Base-by-base conservation (phyloP, 148 eudicot genomes). In the Talinum fruticosum region DNA sequence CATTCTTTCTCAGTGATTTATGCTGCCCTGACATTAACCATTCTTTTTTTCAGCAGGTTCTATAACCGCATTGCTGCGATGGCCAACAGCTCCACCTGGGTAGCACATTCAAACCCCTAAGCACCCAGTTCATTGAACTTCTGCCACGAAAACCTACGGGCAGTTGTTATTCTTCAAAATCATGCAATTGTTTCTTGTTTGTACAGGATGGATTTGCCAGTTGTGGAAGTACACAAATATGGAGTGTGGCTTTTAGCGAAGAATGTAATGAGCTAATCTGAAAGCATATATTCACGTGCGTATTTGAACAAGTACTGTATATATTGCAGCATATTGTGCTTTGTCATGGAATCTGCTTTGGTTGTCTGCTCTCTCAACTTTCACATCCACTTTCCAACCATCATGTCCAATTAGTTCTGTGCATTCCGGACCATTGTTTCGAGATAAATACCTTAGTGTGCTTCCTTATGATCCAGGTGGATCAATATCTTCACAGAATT, bases 31-130 rank as follows among this genome's bases (percentile, higher is more conserved):
- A 29, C 54, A 41, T 37, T 51, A 69, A 49, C 44, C 80, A 28
- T 49, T 74, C n/a, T n/a, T n/a, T 12, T 53, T 26, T 28, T 69
- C 81, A 47, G 59, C 70, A 93, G 99, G 96, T 81, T 79, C 84
- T 71, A 78, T 91, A 80, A 96, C 97, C 82, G 98, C 98, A 47
- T 82, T 96, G 85, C 81, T 96, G 83, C 87, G 99, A 68, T 96
- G 99, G 99, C 99, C 99, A 79, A 96, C 99, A 76, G 99, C 99
- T 85, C 99, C 98, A 78, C 72, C 92, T 75, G 93, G 99, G 99
- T 96, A 93, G 74, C 75, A 75, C 75, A 49, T 10, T 73, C 59
- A 18, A 69, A 78, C 19, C 21, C 70, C 65, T 67, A 38, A 65
- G 13, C 68, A 66, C 49, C 44, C 26, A 75, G 12, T 80, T 29